Percentiles rank a stretch among this genome's conserved stretches.
These are phyloP conservation scores for Sugiyamaella novakii DNA, from an alignment of 1,139 yeast genomes.

Conservation along the genomic window DNA sequence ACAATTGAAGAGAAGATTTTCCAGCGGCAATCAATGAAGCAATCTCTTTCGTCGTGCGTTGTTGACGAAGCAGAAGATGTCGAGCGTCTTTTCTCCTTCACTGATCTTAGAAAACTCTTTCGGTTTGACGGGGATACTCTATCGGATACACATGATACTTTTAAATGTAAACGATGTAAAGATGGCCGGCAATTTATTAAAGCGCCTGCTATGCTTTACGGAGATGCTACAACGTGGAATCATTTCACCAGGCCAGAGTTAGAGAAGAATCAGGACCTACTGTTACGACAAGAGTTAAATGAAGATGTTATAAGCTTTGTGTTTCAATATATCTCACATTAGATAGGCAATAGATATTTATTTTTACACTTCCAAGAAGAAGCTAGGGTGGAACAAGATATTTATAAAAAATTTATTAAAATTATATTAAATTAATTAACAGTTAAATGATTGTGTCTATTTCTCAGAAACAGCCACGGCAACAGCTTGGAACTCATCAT, in stretches of 20 bases:
- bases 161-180: slow-evolving; percentile 82
- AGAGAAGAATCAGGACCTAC: slow-evolving; percentile 67
- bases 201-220: slow-evolving; percentile 90
- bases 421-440: too few species aligned
- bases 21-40: slow-evolving; percentile 95
- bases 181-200: slow-evolving; percentile 64
- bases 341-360: slow-evolving; percentile 13
- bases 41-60: slow-evolving; percentile 90
- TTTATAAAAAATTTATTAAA: slow-evolving; percentile 6
- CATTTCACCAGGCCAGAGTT: slow-evolving; percentile 71
- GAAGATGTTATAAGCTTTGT: slow-evolving; percentile 78
- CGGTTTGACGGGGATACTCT: slow-evolving; percentile 65
- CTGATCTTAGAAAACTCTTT: slow-evolving; percentile 74
- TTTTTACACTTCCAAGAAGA: not conserved
- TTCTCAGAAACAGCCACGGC: slow-evolving; percentile 89
- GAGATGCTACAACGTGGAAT: slow-evolving; percentile 98
- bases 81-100: slow-evolving; percentile 85
- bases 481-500: slow-evolving; percentile 95
- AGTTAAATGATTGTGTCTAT: too few species aligned
- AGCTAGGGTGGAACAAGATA: slow-evolving; percentile 1
- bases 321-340: slow-evolving; percentile 90
- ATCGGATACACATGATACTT: slow-evolving; percentile 94
- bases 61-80: slow-evolving; percentile 97
- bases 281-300: slow-evolving; percentile 71
- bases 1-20: slow-evolving; percentile 95